phyloP scores from a whole-genome alignment of 2,329 filamentous ascomycete species.

The Arthrobotrys sphaeroides region DNA sequence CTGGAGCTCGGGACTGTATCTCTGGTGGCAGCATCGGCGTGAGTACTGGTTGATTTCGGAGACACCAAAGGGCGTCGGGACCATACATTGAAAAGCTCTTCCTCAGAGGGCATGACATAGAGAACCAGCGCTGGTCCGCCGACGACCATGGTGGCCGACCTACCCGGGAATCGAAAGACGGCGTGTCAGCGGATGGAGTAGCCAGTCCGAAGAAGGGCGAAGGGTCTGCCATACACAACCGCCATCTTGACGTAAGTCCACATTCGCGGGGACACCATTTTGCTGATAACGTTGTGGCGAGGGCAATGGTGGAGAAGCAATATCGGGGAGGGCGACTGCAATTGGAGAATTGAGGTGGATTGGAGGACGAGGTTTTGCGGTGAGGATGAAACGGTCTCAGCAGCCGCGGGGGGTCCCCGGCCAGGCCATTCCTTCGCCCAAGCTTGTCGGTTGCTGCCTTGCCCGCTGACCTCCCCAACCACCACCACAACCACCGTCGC shows the following conservation, averaged over 20 bases:
- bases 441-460: too few species aligned
- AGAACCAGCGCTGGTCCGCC: conserved; percentile 86
- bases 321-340: not conserved
- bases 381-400: conserved; percentile 1
- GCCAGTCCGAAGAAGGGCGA: not conserved
- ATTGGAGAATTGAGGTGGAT: not conserved
- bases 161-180: conserved; percentile 61
- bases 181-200: not conserved
- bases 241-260: conserved; percentile 47
- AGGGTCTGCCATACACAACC: conserved; percentile 26
- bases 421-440: not conserved
- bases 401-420: conserved; percentile 1
- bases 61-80: not conserved
- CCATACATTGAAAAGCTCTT: conserved; percentile 71
- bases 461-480: not conserved
- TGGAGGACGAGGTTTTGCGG: not conserved
- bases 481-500: not conserved
- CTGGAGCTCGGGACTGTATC: conserved; percentile 94
- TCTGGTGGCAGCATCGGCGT: conserved; percentile 68
- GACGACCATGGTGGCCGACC: conserved; percentile 75
- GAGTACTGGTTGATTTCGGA: not conserved
- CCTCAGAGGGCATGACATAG: conserved; percentile 83
- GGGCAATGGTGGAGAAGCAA: too few species aligned
- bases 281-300: too few species aligned
- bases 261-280: conserved; percentile 15